These are phyloP conservation scores for Epichloe glyceriae DNA, from an alignment of 2,329 filamentous ascomycete species.

Conservation along the genomic window DNA sequence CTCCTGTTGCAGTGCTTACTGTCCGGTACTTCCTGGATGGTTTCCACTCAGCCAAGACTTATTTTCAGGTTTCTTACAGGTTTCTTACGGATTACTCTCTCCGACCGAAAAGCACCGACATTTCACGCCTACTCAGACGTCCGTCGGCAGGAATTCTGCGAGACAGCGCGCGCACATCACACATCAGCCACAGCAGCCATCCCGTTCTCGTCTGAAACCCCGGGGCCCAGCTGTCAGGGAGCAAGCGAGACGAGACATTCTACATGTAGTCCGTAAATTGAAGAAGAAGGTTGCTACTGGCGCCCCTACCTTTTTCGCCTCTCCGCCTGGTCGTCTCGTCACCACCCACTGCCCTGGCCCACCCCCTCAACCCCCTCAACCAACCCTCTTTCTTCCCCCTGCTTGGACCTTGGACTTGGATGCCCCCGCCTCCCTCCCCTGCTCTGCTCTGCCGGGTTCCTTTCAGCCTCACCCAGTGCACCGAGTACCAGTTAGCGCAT, in stretches of 20 bases:
- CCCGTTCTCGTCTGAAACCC: slow-evolving; percentile 2
- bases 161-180: background rate
- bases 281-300: background rate
- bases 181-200: background rate
- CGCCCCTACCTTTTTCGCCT: background rate
- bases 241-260: slow-evolving; percentile 4
- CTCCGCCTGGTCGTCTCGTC: slow-evolving; percentile 8
- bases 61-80: too few relatives aligned
- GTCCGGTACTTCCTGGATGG: too few relatives aligned
- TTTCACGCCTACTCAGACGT: too few relatives aligned
- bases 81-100: too few relatives aligned
- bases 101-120: too few relatives aligned
- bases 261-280: too few relatives aligned
- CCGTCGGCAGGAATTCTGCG: background rate
- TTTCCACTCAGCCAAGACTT: too few relatives aligned
- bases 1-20: too few relatives aligned
- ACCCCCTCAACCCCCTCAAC: background rate
- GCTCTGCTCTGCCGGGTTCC: slow-evolving; percentile 5
- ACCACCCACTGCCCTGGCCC: background rate
- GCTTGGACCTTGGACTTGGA: background rate
- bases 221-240: slow-evolving; percentile 3
- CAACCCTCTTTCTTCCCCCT: background rate
- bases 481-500: background rate
- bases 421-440: background rate
- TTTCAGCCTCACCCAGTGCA: slow-evolving; percentile 8